These are phyloP conservation scores for Cetraspora pellucida DNA, from an alignment of 192 early-diverging fungal genomes.

Conservation along the genomic window DNA sequence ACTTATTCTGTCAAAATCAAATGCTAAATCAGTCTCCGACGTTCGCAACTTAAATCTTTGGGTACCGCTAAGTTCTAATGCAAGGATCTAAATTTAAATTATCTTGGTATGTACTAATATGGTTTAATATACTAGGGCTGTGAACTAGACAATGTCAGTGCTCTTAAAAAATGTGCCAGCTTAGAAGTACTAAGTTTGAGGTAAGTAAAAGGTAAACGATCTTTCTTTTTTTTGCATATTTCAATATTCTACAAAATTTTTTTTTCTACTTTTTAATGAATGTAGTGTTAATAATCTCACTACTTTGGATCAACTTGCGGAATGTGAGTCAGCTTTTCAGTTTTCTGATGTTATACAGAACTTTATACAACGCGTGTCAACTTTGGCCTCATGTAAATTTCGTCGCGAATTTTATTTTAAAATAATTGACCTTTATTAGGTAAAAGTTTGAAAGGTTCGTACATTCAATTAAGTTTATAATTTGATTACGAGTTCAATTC, in stretches of 20 bases:
- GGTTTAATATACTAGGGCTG: conserved; percentile 15
- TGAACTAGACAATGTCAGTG: conserved; percentile 22
- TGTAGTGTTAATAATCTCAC: conserved; percentile 33
- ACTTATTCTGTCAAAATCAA: conserved; percentile 14
- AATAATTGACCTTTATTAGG: conserved; percentile 1
- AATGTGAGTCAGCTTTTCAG: conserved; percentile 29
- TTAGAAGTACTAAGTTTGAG: conserved; percentile 32
- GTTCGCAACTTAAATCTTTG: conserved; percentile 26
- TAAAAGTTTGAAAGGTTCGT: conserved; percentile 23
- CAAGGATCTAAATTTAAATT: not conserved
- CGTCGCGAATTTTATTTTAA: not conserved
- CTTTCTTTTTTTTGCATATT: not conserved
- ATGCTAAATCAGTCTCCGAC: conserved; percentile 12
- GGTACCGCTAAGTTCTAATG: not conserved
- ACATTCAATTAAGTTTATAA: not conserved
- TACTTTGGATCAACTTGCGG: conserved; percentile 25
- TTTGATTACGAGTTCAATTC: not conserved
- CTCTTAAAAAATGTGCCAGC: conserved; percentile 21
- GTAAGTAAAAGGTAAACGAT: not conserved
- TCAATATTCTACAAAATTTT: not conserved
- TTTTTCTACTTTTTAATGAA: not conserved
- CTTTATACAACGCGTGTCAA: not conserved
- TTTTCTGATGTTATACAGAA: not conserved
- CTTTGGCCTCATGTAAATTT: conserved; percentile 6
- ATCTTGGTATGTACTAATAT: not conserved